phyloP scores from a whole-genome alignment of 805 yeast genomes.

The Suhomyces sp. region DNA sequence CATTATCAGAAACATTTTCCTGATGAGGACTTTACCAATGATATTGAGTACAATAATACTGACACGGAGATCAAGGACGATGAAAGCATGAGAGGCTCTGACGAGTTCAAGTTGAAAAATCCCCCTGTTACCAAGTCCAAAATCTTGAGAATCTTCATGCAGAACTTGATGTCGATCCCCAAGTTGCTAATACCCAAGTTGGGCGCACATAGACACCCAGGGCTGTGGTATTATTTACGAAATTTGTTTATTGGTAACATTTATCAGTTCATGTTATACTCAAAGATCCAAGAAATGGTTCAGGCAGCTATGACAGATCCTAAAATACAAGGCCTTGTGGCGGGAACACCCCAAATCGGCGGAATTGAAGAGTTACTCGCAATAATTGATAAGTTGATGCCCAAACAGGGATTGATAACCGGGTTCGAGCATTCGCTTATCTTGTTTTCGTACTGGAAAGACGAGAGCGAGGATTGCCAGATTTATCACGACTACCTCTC shows the following conservation, averaged over 20 bases:
- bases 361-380: slow-evolving; percentile 2
- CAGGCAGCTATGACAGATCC: slow-evolving; percentile 11
- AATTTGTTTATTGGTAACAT: slow-evolving; percentile 30
- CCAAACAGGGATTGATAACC: slow-evolving; percentile 8
- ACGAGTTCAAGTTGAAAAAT: slow-evolving; percentile 18
- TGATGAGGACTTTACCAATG: slow-evolving; percentile 30
- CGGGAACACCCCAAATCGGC: slow-evolving; percentile 1
- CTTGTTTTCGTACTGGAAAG: slow-evolving; percentile 35
- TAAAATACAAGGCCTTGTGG: not conserved
- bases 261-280: slow-evolving; percentile 27
- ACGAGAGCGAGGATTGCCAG: slow-evolving; percentile 31
- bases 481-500: slow-evolving; percentile 25
- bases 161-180: slow-evolving; percentile 27
- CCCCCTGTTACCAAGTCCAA: slow-evolving; percentile 21
- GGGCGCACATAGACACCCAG: slow-evolving; percentile 38
- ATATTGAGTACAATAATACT: slow-evolving; percentile 17
- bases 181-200: slow-evolving; percentile 34
- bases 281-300: slow-evolving; percentile 24
- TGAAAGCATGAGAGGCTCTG: slow-evolving; percentile 6
- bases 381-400: slow-evolving; percentile 13
- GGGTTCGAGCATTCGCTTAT: slow-evolving; percentile 28
- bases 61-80: slow-evolving; percentile 2
- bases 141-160: slow-evolving; percentile 26
- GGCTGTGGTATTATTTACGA: slow-evolving; percentile 38
- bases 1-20: slow-evolving; percentile 26